Conservation (phyloP, 257 asterid genomes). For the Anisodus acutangulus region DNA sequence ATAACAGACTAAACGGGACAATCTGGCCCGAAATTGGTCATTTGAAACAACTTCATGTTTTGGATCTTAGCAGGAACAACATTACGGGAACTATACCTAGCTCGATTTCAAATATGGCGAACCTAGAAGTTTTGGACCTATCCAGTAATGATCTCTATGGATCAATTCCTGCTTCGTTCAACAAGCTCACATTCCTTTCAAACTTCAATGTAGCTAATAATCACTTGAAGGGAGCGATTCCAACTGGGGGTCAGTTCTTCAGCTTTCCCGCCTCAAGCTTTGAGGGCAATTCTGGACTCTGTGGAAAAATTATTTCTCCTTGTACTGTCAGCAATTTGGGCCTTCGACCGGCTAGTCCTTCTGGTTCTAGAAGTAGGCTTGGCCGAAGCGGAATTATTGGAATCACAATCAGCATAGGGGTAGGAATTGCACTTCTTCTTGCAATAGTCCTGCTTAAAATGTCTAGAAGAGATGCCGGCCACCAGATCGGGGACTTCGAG, state of each 20-base stretch:
- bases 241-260: constrained; percentile 84
- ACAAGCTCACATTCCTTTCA: constrained; percentile 82
- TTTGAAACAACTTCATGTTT: constrained; percentile 74
- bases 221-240: constrained; percentile 76
- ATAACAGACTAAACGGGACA: constrained; percentile 63
- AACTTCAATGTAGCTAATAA: constrained; percentile 85
- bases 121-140: constrained; percentile 80
- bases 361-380: constrained; percentile 38
- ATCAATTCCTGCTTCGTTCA: constrained; percentile 74
- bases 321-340: constrained; percentile 50
- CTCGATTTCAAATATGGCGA: constrained; percentile 71
- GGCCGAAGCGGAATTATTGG: constrained; percentile 59
- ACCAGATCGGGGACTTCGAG: constrained; percentile 63
- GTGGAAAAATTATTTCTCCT: constrained; percentile 65
- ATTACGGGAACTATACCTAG: constrained; percentile 76
- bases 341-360: constrained; percentile 40
- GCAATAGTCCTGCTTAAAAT: constrained; percentile 59
- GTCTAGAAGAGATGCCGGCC: constrained; percentile 58
- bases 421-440: constrained; percentile 64
- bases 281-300: constrained; percentile 87
- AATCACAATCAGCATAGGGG: constrained; percentile 63
- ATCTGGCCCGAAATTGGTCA: constrained; percentile 75
- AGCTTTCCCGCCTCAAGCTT: constrained; percentile 93
- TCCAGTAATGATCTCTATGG: constrained; percentile 80
- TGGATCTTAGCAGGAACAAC: constrained; percentile 77